phyloP scores from a whole-genome alignment of 208 protist species.

The Strigomonas galati region DNA sequence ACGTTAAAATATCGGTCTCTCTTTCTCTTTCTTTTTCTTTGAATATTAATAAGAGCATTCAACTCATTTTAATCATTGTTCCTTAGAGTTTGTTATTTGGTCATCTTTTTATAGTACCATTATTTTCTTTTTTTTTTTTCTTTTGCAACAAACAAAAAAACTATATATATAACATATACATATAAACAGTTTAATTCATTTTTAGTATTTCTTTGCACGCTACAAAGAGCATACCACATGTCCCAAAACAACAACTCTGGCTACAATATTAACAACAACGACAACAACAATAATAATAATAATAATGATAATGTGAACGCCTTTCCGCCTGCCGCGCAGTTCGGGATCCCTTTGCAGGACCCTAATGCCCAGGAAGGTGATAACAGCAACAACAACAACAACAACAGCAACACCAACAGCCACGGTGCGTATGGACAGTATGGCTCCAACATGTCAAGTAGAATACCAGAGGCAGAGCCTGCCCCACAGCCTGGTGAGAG shows the following conservation, averaged over 20 bases:
- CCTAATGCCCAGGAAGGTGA: not conserved
- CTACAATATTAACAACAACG: not conserved
- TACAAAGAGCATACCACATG: not conserved
- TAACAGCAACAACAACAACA: too few relatives aligned
- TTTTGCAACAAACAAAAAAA: constrained; percentile 8
- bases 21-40: constrained; percentile 8
- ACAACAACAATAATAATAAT: too few relatives aligned
- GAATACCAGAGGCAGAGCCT: too few relatives aligned
- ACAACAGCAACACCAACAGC: too few relatives aligned
- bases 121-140: constrained; percentile 21
- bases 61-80: constrained; percentile 3
- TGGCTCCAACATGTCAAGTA: too few relatives aligned
- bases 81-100: not conserved
- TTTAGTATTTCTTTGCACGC: constrained; percentile 12
- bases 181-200: constrained; percentile 12
- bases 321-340: not conserved
- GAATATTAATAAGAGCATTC: too few relatives aligned
- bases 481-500: too few relatives aligned
- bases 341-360: not conserved
- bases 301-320: too few relatives aligned
- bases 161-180: constrained; percentile 4
- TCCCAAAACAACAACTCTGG: not conserved
- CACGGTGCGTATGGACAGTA: too few relatives aligned
- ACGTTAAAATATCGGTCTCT: not conserved
- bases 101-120: constrained; percentile 18